These are phyloP conservation scores for Anisogramma anomala DNA, from an alignment of 2,329 filamentous ascomycete species.

Conservation along the genomic window DNA sequence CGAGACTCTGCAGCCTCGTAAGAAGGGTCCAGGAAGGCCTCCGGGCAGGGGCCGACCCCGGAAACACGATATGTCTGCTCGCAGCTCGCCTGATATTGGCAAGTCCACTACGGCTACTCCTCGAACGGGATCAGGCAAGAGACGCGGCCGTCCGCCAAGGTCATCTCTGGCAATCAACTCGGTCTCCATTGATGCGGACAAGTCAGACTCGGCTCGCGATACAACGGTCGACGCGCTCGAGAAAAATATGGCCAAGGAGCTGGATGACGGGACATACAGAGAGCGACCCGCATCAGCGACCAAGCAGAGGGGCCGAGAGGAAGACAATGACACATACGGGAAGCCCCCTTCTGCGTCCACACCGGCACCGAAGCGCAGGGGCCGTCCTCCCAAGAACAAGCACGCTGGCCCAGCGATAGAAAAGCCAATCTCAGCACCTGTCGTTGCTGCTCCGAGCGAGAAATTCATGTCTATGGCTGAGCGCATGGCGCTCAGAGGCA, in stretches of 20 bases:
- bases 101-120: conserved; percentile 7
- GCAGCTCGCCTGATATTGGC: conserved; percentile 5
- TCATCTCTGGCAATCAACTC: conserved; percentile 13
- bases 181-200: conserved; percentile 4
- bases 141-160: conserved; percentile 14
- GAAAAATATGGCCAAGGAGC: conserved; percentile 24
- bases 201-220: conserved; percentile 13
- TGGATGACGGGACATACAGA: conserved; percentile 15
- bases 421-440: background rate
- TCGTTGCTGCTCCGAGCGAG: conserved; percentile 13
- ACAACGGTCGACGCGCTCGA: conserved; percentile 24
- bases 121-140: conserved; percentile 12
- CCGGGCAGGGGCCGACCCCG: conserved; percentile 16
- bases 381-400: conserved; percentile 24
- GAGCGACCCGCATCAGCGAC: too few species aligned
- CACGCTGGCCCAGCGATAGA: conserved; percentile 9
- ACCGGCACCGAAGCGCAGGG: conserved; percentile 19
- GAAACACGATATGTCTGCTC: conserved; percentile 14
- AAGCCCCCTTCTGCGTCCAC: background rate
- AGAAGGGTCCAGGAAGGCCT: conserved; percentile 21
- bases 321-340: too few species aligned
- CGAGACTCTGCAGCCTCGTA: background rate
- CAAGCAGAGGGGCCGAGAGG: too few species aligned
- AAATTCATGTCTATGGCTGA: conserved; percentile 45
- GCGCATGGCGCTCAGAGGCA: conserved; percentile 42